These are phyloP conservation scores for Yueomyces sp. DNA, from an alignment of 805 yeast genomes.

Conservation along the genomic window DNA sequence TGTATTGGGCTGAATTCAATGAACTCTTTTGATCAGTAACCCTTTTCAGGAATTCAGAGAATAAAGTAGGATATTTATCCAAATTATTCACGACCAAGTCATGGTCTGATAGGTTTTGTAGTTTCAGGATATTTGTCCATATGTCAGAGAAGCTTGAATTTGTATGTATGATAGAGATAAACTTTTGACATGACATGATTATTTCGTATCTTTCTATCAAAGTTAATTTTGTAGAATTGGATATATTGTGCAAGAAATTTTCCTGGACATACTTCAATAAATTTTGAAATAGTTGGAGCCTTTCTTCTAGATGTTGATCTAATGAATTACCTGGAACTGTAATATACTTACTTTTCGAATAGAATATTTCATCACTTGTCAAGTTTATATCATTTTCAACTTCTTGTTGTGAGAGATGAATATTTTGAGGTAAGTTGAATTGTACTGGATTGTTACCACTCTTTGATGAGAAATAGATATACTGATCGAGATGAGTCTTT, in stretches of 20 bases:
- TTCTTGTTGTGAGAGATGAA: constrained; percentile 31
- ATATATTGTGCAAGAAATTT: constrained; percentile 31
- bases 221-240: constrained; percentile 26
- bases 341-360: constrained; percentile 41
- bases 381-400: constrained; percentile 37
- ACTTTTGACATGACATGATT: constrained; percentile 32
- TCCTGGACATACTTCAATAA: constrained; percentile 32
- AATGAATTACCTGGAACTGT: constrained; percentile 40
- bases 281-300: constrained; percentile 32
- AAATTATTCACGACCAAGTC: constrained; percentile 16
- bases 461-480: constrained; percentile 45
- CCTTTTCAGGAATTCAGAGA: constrained; percentile 10
- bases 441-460: constrained; percentile 32
- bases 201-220: constrained; percentile 30
- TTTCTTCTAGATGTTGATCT: constrained; percentile 35
- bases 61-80: constrained; percentile 13
- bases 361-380: constrained; percentile 43
- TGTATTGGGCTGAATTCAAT: constrained; percentile 4
- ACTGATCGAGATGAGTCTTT: constrained; percentile 73
- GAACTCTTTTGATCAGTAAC: not conserved
- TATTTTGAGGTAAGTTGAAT: constrained; percentile 32
- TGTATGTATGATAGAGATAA: constrained; percentile 23
- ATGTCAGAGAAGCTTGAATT: constrained; percentile 2
- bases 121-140: constrained; percentile 5
- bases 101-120: constrained; percentile 7